These are phyloP conservation scores for Flammula alnicola DNA, from an alignment of 1,284 basidiomycete genomes.

Conservation along the genomic window DNA sequence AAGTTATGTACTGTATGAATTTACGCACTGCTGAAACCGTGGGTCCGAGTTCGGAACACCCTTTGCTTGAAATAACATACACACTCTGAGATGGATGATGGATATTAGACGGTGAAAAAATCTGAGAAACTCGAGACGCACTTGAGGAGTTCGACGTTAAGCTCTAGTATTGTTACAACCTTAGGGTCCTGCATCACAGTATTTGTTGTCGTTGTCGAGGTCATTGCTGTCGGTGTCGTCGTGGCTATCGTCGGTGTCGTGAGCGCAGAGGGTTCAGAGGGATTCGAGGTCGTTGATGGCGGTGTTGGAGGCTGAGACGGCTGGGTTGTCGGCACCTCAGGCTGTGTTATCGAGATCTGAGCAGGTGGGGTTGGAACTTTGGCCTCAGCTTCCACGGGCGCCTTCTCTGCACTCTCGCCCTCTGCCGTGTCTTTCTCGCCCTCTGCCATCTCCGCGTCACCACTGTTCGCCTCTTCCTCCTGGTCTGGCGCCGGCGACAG, in stretches of 20 bases:
- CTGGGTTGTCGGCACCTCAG: slow-evolving; percentile 9
- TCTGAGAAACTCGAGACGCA: slow-evolving; percentile 34
- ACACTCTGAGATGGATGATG: slow-evolving; percentile 53
- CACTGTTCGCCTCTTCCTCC: slow-evolving; percentile 24
- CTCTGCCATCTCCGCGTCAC: slow-evolving; percentile 25
- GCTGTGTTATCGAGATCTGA: neutral
- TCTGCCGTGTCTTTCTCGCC: slow-evolving; percentile 15
- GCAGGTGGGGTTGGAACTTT: no score
- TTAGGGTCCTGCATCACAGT: slow-evolving; percentile 50
- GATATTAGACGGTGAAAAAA: neutral
- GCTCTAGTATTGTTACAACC: slow-evolving; percentile 60
- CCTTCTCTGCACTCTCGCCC: slow-evolving; percentile 10
- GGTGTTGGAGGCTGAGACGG: slow-evolving; percentile 5
- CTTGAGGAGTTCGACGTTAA: slow-evolving; percentile 72
- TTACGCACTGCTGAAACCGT: slow-evolving; percentile 60
- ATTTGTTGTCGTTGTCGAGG: slow-evolving; percentile 4
- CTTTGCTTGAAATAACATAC: slow-evolving; percentile 59
- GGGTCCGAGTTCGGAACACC: slow-evolving; percentile 53
- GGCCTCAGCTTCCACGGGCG: slow-evolving; percentile 1
- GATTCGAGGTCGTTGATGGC: slow-evolving; percentile 11
- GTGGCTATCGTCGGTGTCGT: slow-evolving; percentile 24
- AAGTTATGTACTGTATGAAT: slow-evolving; percentile 5
- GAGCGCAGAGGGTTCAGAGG: slow-evolving; percentile 6
- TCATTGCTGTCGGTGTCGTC: slow-evolving; percentile 38
- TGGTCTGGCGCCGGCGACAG: slow-evolving; percentile 51